Conservation (phyloP, 1,284 basidiomycete species). For the Vanrija sp. region DNA sequence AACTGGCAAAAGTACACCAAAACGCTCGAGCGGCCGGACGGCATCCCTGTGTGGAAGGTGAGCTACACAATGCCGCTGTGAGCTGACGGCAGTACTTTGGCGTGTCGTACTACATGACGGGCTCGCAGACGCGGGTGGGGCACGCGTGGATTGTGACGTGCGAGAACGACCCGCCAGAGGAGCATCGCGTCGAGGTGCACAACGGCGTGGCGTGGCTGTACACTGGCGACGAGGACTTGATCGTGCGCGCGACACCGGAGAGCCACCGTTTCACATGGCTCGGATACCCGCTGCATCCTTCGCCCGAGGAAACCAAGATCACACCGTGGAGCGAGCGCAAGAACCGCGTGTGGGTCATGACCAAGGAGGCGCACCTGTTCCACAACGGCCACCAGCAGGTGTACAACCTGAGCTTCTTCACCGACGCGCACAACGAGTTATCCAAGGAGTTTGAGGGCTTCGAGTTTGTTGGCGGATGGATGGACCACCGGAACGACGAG, state of each 20-base stretch:
- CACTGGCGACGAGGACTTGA: not conserved
- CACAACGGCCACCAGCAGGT: not conserved
- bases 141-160: slow-evolving; percentile 14
- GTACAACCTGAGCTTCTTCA: not conserved
- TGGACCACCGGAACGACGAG: slow-evolving; percentile 12
- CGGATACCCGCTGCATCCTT: slow-evolving; percentile 12
- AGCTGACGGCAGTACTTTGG: slow-evolving; percentile 10
- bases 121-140: slow-evolving; percentile 14
- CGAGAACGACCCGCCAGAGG: slow-evolving; percentile 4
- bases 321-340: slow-evolving; percentile 12
- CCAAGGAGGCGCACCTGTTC: slow-evolving; percentile 23
- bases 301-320: not conserved
- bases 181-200: not conserved
- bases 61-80: not conserved
- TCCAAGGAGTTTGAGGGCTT: slow-evolving; percentile 18
- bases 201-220: not conserved
- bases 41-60: not conserved
- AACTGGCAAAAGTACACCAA: not conserved
- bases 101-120: slow-evolving; percentile 20
- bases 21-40: not conserved
- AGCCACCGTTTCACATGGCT: slow-evolving; percentile 11
- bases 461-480: slow-evolving; percentile 18
- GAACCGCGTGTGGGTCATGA: slow-evolving; percentile 21
- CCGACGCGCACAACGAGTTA: slow-evolving; percentile 14
- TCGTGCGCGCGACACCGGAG: not conserved